A percentile compares a stretch with the other conserved stretches of the same genome.
Evolutionary conservation across 148 eudicot species (phyloP).

Genomic region (Beta vulgaris): DNA sequence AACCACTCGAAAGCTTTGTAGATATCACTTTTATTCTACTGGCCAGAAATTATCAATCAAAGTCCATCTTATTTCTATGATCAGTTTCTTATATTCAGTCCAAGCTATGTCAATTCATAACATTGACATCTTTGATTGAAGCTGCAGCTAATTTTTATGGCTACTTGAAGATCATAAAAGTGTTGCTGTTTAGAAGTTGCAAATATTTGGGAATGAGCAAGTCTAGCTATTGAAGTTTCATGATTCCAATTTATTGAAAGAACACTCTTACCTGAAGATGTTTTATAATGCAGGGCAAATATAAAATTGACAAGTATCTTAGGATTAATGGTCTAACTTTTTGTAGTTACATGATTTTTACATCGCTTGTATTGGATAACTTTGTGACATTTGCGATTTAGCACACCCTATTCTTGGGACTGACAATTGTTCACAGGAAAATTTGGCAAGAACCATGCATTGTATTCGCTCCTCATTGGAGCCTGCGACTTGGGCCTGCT

Average conservation of each 20-base stretch:
- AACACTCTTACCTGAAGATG: not conserved
- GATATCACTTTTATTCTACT: no score
- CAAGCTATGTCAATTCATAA: no score
- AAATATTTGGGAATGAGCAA: not conserved
- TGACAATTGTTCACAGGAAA: conserved; percentile 35
- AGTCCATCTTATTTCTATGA: no score
- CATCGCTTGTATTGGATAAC: not conserved
- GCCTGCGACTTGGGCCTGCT: conserved; percentile 81
- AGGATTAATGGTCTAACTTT: not conserved
- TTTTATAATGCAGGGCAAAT: not conserved
- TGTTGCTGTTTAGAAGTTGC: not conserved
- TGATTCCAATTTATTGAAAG: not conserved
- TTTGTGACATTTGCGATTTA: not conserved
- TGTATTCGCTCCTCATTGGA: conserved; percentile 90
- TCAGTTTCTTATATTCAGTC: no score
- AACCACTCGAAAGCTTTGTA: no score
- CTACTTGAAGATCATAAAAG: not conserved
- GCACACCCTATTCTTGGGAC: not conserved
- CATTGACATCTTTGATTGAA: not conserved
- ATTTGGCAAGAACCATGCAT: conserved; percentile 95
- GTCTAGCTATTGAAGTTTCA: not conserved
- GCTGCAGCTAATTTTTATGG: not conserved
- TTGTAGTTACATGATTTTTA: not conserved
- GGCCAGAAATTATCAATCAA: no score
- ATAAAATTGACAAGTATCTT: no score